These are phyloP conservation scores for Stereum hirsutum DNA, from an alignment of 1,284 basidiomycete species.

Conservation along the genomic window DNA sequence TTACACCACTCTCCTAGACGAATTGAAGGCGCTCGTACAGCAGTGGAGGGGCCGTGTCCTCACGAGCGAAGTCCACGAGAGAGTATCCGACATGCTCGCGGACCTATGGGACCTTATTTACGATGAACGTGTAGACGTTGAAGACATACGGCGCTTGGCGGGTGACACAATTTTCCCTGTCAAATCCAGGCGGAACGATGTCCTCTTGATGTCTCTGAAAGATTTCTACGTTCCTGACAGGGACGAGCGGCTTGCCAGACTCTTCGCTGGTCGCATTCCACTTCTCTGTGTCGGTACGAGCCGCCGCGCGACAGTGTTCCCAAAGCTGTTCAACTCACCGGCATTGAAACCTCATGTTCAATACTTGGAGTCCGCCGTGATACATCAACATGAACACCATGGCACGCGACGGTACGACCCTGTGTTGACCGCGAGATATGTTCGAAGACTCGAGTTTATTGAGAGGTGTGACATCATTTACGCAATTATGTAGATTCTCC, in stretches of 20 bases:
- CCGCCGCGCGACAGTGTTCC: too few relatives aligned
- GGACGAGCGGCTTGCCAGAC: conserved; percentile 6
- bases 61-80: not conserved
- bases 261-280: conserved; percentile 4
- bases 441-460: too few relatives aligned
- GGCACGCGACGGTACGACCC: too few relatives aligned
- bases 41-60: not conserved
- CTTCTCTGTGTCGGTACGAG: too few relatives aligned
- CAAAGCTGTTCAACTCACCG: too few relatives aligned
- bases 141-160: not conserved
- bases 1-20: conserved; percentile 9
- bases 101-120: not conserved
- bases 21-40: conserved; percentile 6
- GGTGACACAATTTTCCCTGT: not conserved
- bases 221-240: conserved; percentile 8
- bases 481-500: too few relatives aligned
- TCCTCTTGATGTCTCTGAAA: conserved; percentile 1
- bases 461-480: too few relatives aligned
- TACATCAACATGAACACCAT: too few relatives aligned
- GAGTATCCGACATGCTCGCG: conserved; percentile 7
- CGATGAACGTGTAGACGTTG: not conserved
- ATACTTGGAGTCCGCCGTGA: too few relatives aligned
- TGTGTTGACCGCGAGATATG: too few relatives aligned
- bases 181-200: not conserved
- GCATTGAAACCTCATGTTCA: too few relatives aligned